A percentile compares a stretch with the other conserved stretches of the same genome.
Evolutionary conservation across 345 rosid species (phyloP).

Genomic region (Arabidopsis suecica): DNA sequence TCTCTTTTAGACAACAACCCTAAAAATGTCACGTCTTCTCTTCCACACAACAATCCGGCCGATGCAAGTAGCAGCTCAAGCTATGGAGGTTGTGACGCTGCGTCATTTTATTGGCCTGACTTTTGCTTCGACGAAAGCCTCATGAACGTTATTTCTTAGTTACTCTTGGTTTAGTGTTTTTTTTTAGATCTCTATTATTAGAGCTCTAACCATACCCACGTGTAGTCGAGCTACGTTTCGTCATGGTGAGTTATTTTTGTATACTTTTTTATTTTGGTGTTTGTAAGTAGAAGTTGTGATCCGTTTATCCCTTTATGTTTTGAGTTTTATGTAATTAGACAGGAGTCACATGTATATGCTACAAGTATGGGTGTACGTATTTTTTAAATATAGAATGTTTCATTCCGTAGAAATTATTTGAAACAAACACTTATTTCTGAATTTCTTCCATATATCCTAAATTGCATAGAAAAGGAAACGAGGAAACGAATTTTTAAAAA

Average conservation of each 20-base stretch:
- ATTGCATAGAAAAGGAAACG: no score
- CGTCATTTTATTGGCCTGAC: slow-evolving; percentile 46
- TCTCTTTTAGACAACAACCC: slow-evolving; percentile 42
- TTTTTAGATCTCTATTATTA: slow-evolving; percentile 2
- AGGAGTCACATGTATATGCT: slow-evolving; percentile 10
- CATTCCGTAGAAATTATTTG: background rate
- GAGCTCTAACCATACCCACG: slow-evolving; percentile 14
- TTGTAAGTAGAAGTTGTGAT: slow-evolving; percentile 12
- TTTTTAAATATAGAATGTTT: background rate
- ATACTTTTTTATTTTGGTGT: background rate
- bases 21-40: slow-evolving; percentile 16
- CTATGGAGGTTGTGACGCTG: slow-evolving; percentile 37
- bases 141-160: slow-evolving; percentile 41
- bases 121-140: slow-evolving; percentile 46
- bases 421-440: background rate
- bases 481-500: no score
- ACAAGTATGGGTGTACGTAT: background rate
- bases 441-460: background rate
- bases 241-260: slow-evolving; percentile 17
- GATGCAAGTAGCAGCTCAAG: slow-evolving; percentile 47
- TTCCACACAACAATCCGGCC: slow-evolving; percentile 28
- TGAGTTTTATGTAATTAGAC: slow-evolving; percentile 30
- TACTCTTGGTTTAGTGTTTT: slow-evolving; percentile 13
- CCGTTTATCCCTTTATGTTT: slow-evolving; percentile 18
- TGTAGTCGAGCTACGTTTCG: background rate